Evolutionary conservation across 192 early-diverging fungal genomes (phyloP).

Genomic region (Coemansia sp.): DNA sequence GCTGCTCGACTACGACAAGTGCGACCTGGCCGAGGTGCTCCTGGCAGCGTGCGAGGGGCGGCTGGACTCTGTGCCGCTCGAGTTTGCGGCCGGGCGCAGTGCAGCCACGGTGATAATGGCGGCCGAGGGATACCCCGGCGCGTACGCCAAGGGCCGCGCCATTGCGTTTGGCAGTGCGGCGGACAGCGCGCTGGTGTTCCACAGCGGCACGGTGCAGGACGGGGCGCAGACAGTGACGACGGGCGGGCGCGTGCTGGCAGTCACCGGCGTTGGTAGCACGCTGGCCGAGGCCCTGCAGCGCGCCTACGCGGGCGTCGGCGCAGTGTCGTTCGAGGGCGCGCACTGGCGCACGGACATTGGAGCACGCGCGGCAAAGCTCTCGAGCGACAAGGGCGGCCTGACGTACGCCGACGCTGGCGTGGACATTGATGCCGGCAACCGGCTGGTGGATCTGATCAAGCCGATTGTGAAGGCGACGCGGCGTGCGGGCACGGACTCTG

Average conservation of each 20-base stretch:
- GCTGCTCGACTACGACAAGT: constrained; percentile 72
- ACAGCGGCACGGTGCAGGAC: constrained; percentile 80
- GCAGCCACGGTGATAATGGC: constrained; percentile 94
- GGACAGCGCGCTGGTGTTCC: constrained; percentile 73
- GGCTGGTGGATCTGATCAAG: constrained; percentile 95
- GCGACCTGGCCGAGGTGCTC: constrained; percentile 87
- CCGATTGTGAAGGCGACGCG: constrained; percentile 90
- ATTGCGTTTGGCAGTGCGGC: constrained; percentile 65
- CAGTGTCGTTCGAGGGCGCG: constrained; percentile 83
- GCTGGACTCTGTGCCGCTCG: constrained; percentile 82
- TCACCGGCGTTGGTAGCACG: constrained; percentile 78
- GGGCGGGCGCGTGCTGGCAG: constrained; percentile 95
- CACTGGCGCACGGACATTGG: constrained; percentile 96
- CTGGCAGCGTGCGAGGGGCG: constrained; percentile 87
- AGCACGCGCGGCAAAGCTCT: constrained; percentile 10
- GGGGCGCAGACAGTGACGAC: constrained; percentile 72
- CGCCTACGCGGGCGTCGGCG: constrained; percentile 71
- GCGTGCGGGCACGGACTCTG: constrained; percentile 92
- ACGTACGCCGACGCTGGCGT: constrained; percentile 98
- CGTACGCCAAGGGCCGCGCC: constrained; percentile 78
- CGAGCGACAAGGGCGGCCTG: constrained; percentile 58
- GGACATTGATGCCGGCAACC: constrained; percentile 94
- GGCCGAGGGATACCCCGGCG: constrained; percentile 90
- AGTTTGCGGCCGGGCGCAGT: constrained; percentile 66
- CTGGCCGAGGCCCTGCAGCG: constrained; percentile 77